Evolutionary conservation across 1,139 yeast species (phyloP), one percentile per base, ranked within the genome.

Genomic region (Geotrichum armillariae): DNA sequence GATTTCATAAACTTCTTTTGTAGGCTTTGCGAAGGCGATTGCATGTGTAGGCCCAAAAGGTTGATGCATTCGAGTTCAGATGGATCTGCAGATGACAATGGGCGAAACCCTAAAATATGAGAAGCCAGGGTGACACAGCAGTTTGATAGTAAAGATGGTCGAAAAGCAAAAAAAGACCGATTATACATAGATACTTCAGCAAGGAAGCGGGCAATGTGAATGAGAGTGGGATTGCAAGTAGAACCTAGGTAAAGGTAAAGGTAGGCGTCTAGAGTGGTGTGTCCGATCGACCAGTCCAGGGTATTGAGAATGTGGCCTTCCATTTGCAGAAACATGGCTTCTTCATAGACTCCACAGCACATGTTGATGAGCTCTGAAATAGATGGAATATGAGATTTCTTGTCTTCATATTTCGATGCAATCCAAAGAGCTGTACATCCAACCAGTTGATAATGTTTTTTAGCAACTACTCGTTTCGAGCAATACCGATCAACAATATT

Each of bases 341-440:
- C 86, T 57, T 89, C 95, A 66, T 89, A 91, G 9, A 90, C 90
- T 61, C 82, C 80, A 55, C 95, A 79, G 68, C 96, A 87, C 83
- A 89, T 79, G 59, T 80, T 73, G 14, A 84, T 77, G 33, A 90
- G 77, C 65, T 90, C 96, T 50, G 79, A 77, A 54, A 90, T 73
- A 1, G 93, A 83, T 18, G 97, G 96, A 8, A 89, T 93, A 54
- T 93, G 75, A 54, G 83, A 78, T 70, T 91, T 91, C 66, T 89
- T 88, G 69, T 91, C 97, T 66, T 91, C 95, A 68, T 87, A 90
- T 70, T 93, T 93, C 50, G 95, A 87, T 12, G 98, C 96, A 49
- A 93, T 82, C 97, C 98, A 91, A 49, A 93, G 75, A 2, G 97
- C 91, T 1, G 97, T 87, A 64, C 96, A 85, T 3, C 96, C 96